Conservation (phyloP, 2,329 filamentous ascomycete genomes). For the Alternaria gaisen region DNA sequence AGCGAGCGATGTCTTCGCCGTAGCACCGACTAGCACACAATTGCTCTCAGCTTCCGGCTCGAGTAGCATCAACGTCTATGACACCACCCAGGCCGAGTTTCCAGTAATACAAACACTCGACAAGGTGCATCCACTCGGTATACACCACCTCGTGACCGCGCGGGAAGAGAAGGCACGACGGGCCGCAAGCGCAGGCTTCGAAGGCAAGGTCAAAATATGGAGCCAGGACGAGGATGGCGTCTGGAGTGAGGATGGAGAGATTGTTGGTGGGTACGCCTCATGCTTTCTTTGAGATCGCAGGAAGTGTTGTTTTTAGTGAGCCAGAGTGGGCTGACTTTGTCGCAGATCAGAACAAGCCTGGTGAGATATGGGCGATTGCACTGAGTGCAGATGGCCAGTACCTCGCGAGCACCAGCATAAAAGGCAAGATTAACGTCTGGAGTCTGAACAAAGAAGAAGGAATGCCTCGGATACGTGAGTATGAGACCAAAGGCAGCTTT, state of each 20-base stretch:
- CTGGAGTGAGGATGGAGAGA: slow-evolving; percentile 62
- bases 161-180: slow-evolving; percentile 67
- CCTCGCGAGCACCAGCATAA: slow-evolving; percentile 85
- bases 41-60: slow-evolving; percentile 86
- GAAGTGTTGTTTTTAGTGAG: neutral
- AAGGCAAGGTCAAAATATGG: slow-evolving; percentile 89
- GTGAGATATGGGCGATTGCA: slow-evolving; percentile 86
- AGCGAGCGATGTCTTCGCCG: slow-evolving; percentile 78
- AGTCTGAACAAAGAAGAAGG: slow-evolving; percentile 64
- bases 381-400: slow-evolving; percentile 85
- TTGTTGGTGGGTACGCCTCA: slow-evolving; percentile 52
- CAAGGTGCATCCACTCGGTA: slow-evolving; percentile 84
- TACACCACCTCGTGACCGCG: slow-evolving; percentile 84
- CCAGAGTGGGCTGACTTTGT: slow-evolving; percentile 13
- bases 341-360: slow-evolving; percentile 65
- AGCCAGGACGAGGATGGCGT: slow-evolving; percentile 60
- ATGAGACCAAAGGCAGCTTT: slow-evolving; percentile 93
- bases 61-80: slow-evolving; percentile 75
- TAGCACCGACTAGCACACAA: slow-evolving; percentile 76
- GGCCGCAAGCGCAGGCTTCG: slow-evolving; percentile 87
- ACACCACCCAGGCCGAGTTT: slow-evolving; percentile 74
- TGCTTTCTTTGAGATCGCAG: slow-evolving; percentile 21
- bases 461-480: slow-evolving; percentile 75
- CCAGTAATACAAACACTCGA: slow-evolving; percentile 81
- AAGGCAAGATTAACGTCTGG: slow-evolving; percentile 91